These are phyloP conservation scores for Aspergillus biplanus DNA, from an alignment of 495 filamentous ascomycete genomes.

Conservation along the genomic window DNA sequence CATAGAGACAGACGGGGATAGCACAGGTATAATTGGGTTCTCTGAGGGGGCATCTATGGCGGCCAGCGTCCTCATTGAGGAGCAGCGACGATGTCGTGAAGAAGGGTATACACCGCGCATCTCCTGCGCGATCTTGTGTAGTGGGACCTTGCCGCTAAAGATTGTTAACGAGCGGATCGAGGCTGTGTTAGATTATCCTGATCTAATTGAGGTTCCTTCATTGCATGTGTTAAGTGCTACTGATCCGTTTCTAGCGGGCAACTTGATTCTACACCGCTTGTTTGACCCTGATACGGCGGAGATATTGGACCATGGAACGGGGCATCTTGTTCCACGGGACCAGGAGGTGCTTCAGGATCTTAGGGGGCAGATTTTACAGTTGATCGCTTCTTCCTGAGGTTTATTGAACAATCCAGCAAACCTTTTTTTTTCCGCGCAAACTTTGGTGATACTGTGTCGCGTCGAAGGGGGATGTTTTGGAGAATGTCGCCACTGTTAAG, in stretches of 20 bases:
- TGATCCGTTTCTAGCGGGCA: constrained; percentile 56
- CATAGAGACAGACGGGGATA: constrained; percentile 38
- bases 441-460: neutral
- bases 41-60: constrained; percentile 66
- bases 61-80: constrained; percentile 55
- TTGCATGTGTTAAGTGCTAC: constrained; percentile 60
- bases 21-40: constrained; percentile 56
- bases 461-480: no score
- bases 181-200: constrained; percentile 47
- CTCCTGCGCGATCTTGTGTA: neutral
- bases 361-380: neutral
- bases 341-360: constrained; percentile 49
- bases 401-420: neutral
- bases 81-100: constrained; percentile 39
- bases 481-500: no score
- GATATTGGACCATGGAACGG: constrained; percentile 60
- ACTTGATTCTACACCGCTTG: constrained; percentile 59
- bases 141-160: neutral
- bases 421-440: neutral
- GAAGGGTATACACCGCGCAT: constrained; percentile 33
- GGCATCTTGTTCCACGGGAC: constrained; percentile 57
- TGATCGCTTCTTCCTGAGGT: neutral
- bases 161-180: constrained; percentile 10
- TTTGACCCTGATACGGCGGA: constrained; percentile 49
- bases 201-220: constrained; percentile 54